phyloP scores from a whole-genome alignment of 768 basidiomycete genomes.

The Auricularia cornea region DNA sequence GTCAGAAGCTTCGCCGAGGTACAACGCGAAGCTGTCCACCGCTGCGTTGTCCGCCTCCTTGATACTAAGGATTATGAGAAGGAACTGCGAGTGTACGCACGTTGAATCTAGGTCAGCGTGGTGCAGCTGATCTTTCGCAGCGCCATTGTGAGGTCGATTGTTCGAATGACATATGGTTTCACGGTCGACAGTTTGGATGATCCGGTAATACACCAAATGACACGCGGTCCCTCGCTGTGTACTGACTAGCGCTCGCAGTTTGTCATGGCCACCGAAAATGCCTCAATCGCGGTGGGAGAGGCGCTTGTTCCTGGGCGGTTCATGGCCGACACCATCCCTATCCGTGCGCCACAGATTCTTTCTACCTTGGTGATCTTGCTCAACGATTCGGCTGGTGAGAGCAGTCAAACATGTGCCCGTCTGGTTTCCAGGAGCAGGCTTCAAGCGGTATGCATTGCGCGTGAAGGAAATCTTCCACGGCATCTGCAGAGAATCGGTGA shows the following conservation, averaged over 20 bases:
- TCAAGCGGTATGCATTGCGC: background rate
- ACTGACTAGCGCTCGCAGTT: background rate
- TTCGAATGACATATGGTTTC: background rate
- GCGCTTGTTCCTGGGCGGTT: background rate
- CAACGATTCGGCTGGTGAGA: too few species aligned
- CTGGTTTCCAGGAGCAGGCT: slow-evolving; percentile 10
- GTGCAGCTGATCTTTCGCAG: background rate
- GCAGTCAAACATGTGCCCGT: slow-evolving; percentile 8
- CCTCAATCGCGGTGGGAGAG: background rate
- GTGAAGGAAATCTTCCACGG: background rate
- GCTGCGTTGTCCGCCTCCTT: too few species aligned
- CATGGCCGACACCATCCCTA: background rate
- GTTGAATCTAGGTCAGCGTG: too few species aligned
- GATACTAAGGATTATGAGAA: too few species aligned
- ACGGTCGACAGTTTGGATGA: background rate
- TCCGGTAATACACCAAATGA: background rate
- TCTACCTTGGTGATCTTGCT: background rate
- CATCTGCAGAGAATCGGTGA: background rate
- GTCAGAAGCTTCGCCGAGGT: too few species aligned
- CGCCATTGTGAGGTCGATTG: background rate
- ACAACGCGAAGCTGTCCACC: too few species aligned
- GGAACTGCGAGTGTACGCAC: too few species aligned
- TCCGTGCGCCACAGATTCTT: background rate
- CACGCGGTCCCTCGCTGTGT: too few species aligned
- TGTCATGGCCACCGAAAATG: background rate